Percentiles rank a stretch among this genome's conserved stretches.
Evolutionary conservation across 2,329 filamentous ascomycete species (phyloP).

Genomic region (Pseudohalonectria lignicola): DNA sequence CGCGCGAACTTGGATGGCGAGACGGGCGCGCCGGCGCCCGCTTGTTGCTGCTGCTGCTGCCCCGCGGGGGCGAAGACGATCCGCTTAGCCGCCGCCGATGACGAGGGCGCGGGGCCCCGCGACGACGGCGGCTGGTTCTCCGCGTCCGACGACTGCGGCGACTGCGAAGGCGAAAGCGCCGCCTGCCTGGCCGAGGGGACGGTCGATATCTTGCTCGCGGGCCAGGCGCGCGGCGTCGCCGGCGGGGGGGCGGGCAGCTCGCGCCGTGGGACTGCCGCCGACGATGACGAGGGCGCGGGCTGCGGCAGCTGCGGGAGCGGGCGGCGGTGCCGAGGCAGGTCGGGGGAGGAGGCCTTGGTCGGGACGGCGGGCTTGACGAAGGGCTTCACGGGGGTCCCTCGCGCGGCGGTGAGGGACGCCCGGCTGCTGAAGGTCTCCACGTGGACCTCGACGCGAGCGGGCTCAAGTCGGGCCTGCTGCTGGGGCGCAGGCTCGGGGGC

Average conservation of each 20-base stretch:
- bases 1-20: constrained; percentile 48
- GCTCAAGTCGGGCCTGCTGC: too few species aligned
- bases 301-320: constrained; percentile 4
- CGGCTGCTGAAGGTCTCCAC: too few species aligned
- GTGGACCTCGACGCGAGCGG: too few species aligned
- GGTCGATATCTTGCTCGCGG: constrained; percentile 23
- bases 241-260: constrained; percentile 21
- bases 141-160: constrained; percentile 67
- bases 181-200: constrained; percentile 40
- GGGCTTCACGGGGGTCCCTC: too few species aligned
- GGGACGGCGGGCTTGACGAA: too few species aligned
- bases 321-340: constrained; percentile 1
- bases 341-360: too few species aligned
- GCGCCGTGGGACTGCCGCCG: too few species aligned
- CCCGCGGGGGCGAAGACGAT: constrained; percentile 33
- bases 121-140: constrained; percentile 70
- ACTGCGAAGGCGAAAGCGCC: constrained; percentile 50
- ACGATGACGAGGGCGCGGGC: constrained; percentile 1
- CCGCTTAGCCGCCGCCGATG: constrained; percentile 31
- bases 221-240: constrained; percentile 26
- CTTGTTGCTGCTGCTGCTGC: neutral
- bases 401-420: too few species aligned
- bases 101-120: constrained; percentile 35
- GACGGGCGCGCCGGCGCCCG: constrained; percentile 20
- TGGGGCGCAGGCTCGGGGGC: too few species aligned